Conservation (phyloP, 345 rosid genomes). For the Acer saccharum region DNA sequence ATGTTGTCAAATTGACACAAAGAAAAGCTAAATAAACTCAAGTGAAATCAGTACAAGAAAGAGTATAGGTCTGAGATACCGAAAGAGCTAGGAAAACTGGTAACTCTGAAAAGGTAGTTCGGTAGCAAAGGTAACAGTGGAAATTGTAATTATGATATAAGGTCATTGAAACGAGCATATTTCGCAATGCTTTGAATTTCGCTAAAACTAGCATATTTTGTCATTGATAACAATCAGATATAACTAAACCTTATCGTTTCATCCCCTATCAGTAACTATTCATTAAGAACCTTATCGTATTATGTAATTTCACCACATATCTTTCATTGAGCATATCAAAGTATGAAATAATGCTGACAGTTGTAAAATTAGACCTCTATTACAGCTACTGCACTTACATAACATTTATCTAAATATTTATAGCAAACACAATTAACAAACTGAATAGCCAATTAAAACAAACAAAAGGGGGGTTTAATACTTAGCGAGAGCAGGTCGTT, state of each 20-base stretch:
- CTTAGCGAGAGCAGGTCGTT: slow-evolving; percentile 68
- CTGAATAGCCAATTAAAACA: background rate
- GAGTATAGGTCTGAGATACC: background rate
- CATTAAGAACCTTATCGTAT: too few relatives aligned
- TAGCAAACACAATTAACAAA: background rate
- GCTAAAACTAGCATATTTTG: too few relatives aligned
- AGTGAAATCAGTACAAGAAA: background rate
- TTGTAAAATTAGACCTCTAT: background rate
- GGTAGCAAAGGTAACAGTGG: background rate
- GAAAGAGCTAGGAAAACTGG: too few relatives aligned
- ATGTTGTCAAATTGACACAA: background rate
- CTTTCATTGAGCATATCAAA: too few relatives aligned
- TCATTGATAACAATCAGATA: too few relatives aligned
- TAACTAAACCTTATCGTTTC: too few relatives aligned
- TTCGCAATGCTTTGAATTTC: too few relatives aligned
- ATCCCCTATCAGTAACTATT: too few relatives aligned
- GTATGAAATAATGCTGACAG: too few relatives aligned
- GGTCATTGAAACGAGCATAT: background rate
- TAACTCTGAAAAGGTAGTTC: background rate
- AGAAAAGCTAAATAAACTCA: background rate
- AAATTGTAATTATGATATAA: background rate
- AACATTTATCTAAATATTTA: background rate
- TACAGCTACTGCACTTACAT: background rate
- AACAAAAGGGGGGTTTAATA: slow-evolving; percentile 6
- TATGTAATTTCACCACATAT: too few relatives aligned